Evolutionary conservation across 805 yeast genomes (phyloP), one percentile per base, ranked within the genome.

Genomic region (Metschnikowia lunata): DNA sequence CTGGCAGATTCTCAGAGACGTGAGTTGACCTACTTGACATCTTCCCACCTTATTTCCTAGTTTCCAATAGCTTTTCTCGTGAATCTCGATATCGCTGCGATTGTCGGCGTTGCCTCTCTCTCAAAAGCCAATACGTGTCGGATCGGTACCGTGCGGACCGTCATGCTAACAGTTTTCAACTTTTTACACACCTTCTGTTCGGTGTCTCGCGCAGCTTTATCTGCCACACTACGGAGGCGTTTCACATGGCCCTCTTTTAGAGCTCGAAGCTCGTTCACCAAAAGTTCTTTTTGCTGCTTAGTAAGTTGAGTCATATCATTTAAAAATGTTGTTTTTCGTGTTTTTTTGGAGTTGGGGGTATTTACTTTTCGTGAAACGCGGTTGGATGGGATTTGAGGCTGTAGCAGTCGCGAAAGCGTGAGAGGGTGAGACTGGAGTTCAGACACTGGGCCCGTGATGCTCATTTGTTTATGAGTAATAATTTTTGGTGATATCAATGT

Each of bases 141-240:
- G 33, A 76, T 56, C 50, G 67, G 72, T 11, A 75, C 71, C 45
- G 74, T 70, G 73, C 81, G 75, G 27, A 78, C 62, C 18, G 74
- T 71, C 33, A 76, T 69, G 38, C 74, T 67, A 8, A 78, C 76
- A 35, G 66, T 66, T 49, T 74, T 76, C 26, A 75, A 54, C 44
- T 80, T 58, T 36, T 75, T 58, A 28, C 59, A 54, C 8, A 77
- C 64, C 44, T 69, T 71, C 15, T 59, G 54, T 39, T 71, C 72
- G 15, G 68, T 54, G 7, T 50, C 43, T 36, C 56, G 39, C 42
- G 68, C 58, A 10, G 51, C 40, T 42, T 50, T 45, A 34, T 61
- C 55, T 46, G 61, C 51, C 23, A 51, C 54, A 27, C 49, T 53
- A n/a, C 61, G 58, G 34, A 75, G 53, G 7, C 48, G 54, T 37